Base-by-base conservation (phyloP, 1,284 basidiomycete genomes). In the Malassezia restricta region DNA sequence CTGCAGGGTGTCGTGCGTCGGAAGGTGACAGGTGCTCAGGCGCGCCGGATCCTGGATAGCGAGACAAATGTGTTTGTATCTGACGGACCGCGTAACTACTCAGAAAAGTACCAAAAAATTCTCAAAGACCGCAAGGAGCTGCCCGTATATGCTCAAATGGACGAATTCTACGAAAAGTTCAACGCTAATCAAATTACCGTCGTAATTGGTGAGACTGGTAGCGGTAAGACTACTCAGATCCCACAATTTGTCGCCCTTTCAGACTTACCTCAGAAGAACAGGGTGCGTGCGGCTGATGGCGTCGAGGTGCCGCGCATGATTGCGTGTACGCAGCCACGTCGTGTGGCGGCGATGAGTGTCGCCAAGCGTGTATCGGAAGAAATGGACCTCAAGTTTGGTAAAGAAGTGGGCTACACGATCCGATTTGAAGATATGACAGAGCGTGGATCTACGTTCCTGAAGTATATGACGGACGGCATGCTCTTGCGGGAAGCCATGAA, bases 391-490 rank as follows among this genome's bases (percentile, higher is more conserved):
- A 80, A 83, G 75, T 83, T 95, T 8, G 89, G 88, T 49, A 84
- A 87, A 73, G 83, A 95, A 65, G 92, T 98, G 60, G 94, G 94
- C 59, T 99, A 99, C 76, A 89, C 87, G 3, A 96, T 96, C 68
- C 88, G 94, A 73, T 99, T 99, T 76, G 92, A 98, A 75, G 92
- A 98, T 73, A 88, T 90, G 83, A 95, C 91, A 8, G 66, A 71
- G 15, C 59, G 65, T 28, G 40, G 60, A 12, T 63, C 60, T 14
- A 70, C 64, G 6, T 59, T 59, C 20, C 50, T 68, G 47, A 64
- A 64, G 60, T 96, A 98, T 77, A 95, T 98, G 91, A 98, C 92
- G 9, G 92, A 99, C 65, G 92, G 92, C 81, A 94, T 96, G 90
- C 71, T 77, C 20, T 80, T 94, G 28, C 84, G 91, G 37, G 91